phyloP scores from a whole-genome alignment of 2,329 filamentous ascomycete species.

The Botrytis hyacinthi region DNA sequence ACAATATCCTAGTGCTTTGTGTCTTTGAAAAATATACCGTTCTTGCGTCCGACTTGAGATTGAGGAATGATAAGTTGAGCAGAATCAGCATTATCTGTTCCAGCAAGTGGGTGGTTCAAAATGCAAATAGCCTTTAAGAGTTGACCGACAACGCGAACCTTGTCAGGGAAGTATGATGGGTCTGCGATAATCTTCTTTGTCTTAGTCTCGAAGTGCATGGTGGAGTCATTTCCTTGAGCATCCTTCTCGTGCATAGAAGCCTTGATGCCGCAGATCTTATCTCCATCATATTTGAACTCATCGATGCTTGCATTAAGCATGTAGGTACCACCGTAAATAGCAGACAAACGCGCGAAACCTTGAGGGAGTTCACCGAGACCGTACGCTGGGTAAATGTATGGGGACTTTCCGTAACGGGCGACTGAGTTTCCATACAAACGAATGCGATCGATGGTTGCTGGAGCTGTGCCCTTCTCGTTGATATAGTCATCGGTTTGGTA shows the following conservation, averaged over 20 bases:
- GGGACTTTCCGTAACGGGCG: constrained; percentile 94
- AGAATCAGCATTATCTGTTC: constrained; percentile 85
- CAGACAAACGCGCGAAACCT: constrained; percentile 93
- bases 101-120: constrained; percentile 88
- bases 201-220: constrained; percentile 94
- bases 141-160: constrained; percentile 83
- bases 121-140: constrained; percentile 97
- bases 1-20: constrained; percentile 17
- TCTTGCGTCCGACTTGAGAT: constrained; percentile 93
- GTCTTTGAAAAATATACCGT: constrained; percentile 56
- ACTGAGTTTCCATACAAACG: constrained; percentile 97
- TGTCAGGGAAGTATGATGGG: constrained; percentile 92
- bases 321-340: constrained; percentile 98
- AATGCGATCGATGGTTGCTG: constrained; percentile 87
- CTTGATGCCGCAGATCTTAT: constrained; percentile 92
- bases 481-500: constrained; percentile 91
- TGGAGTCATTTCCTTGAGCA: constrained; percentile 54
- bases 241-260: constrained; percentile 89
- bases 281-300: constrained; percentile 79
- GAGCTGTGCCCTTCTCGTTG: constrained; percentile 66
- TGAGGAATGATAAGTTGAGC: constrained; percentile 96
- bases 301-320: constrained; percentile 97
- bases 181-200: constrained; percentile 94
- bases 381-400: constrained; percentile 99
- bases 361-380: constrained; percentile 95